phyloP scores from a whole-genome alignment of 108 stramenopile species.

The Skeletonema costatum region DNA sequence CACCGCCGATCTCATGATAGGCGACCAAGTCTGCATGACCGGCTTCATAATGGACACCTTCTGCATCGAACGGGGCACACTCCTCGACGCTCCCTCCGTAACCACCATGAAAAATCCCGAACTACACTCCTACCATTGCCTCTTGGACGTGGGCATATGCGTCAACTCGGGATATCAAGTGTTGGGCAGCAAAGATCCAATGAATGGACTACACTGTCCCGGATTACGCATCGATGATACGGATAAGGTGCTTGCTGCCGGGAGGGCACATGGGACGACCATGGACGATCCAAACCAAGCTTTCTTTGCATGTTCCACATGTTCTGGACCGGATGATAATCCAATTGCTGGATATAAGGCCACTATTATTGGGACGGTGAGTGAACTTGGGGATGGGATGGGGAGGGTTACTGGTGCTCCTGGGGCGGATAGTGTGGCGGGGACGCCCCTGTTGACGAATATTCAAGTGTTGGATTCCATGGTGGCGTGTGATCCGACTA shows the following conservation, averaged over 20 bases:
- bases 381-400: conserved; percentile 30
- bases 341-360: conserved; percentile 18
- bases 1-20: conserved; percentile 1
- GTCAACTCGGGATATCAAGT: conserved; percentile 23
- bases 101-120: conserved; percentile 36
- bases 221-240: conserved; percentile 27
- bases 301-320: not conserved
- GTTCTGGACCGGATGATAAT: conserved; percentile 12
- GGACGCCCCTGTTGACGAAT: conserved; percentile 16
- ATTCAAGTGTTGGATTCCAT: not conserved
- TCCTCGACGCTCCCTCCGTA: conserved; percentile 25
- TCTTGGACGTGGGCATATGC: conserved; percentile 36
- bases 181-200: conserved; percentile 11
- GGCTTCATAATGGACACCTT: conserved; percentile 47
- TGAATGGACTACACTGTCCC: conserved; percentile 11
- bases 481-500: not conserved
- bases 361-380: conserved; percentile 18
- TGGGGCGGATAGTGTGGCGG: conserved; percentile 1
- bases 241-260: not conserved
- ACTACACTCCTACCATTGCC: conserved; percentile 44
- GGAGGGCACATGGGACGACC: conserved; percentile 2
- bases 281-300: not conserved
- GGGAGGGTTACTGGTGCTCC: conserved; percentile 1
- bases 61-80: conserved; percentile 42
- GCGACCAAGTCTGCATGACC: conserved; percentile 42